phyloP scores from a whole-genome alignment of 768 basidiomycete genomes.

The Arthromyces matolae region DNA sequence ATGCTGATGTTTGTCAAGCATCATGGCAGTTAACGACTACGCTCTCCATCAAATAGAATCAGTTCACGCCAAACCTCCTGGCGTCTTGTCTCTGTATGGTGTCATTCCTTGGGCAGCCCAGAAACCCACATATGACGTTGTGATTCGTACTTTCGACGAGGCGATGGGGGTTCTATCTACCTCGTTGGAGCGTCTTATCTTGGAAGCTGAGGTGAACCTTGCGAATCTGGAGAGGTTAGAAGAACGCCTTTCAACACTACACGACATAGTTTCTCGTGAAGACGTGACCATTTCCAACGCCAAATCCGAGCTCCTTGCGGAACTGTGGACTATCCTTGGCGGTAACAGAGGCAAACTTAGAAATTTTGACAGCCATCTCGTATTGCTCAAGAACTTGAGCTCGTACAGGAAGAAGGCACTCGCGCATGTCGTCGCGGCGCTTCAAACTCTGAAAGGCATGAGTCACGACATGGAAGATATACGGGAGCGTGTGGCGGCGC shows the following conservation, averaged over 20 bases:
- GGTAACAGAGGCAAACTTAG: constrained; percentile 50
- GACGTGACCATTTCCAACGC: constrained; percentile 40
- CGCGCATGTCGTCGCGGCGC: constrained; percentile 61
- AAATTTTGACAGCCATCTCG: constrained; percentile 49
- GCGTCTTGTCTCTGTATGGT: constrained; percentile 28
- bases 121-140: constrained; percentile 38
- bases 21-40: constrained; percentile 72
- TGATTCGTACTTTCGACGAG: constrained; percentile 52
- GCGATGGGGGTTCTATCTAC: constrained; percentile 58
- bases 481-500: constrained; percentile 66
- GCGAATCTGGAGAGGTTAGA: constrained; percentile 61
- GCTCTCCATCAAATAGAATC: constrained; percentile 56
- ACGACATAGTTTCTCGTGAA: constrained; percentile 61
- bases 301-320: constrained; percentile 52
- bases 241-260: constrained; percentile 49
- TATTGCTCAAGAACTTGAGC: constrained; percentile 51
- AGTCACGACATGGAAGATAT: constrained; percentile 75
- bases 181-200: constrained; percentile 50
- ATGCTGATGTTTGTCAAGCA: constrained; percentile 37
- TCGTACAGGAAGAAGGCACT: constrained; percentile 58
- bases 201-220: constrained; percentile 63
- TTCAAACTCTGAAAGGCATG: constrained; percentile 60
- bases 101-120: constrained; percentile 38
- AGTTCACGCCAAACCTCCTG: constrained; percentile 33
- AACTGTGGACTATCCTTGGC: constrained; percentile 69